Conservation (phyloP, 2,329 filamentous ascomycete genomes). For the Claviceps cyperi region DNA sequence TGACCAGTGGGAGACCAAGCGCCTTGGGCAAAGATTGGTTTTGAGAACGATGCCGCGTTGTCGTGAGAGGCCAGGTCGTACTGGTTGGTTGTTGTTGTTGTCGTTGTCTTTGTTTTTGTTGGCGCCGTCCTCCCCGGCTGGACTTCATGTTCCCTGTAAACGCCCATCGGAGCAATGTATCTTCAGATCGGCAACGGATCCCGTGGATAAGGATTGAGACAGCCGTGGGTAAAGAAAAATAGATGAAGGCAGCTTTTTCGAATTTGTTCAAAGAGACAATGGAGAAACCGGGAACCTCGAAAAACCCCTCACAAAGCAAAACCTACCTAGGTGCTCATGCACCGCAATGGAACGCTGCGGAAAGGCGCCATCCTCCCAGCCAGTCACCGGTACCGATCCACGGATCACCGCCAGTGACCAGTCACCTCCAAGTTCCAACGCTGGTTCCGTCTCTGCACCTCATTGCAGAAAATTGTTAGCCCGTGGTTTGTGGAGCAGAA, state of each 20-base stretch:
- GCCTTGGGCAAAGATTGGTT: neutral
- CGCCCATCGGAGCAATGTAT: neutral
- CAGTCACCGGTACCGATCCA: neutral
- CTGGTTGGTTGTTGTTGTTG: neutral
- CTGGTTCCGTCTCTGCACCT: too few relatives aligned
- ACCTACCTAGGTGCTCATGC: neutral
- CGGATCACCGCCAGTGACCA: neutral
- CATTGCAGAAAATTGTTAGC: too few relatives aligned
- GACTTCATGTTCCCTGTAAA: neutral
- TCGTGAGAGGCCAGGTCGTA: neutral
- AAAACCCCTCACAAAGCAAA: neutral
- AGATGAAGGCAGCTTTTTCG: neutral
- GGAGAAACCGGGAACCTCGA: neutral
- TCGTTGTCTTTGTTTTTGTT: neutral
- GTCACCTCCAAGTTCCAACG: too few relatives aligned
- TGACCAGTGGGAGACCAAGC: neutral
- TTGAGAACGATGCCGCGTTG: slow-evolving; percentile 1
- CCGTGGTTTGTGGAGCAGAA: too few relatives aligned
- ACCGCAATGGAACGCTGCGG: neutral
- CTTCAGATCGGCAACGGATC: too few relatives aligned
- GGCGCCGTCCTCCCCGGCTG: neutral
- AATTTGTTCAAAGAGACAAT: neutral
- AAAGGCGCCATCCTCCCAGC: neutral
- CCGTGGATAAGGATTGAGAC: too few relatives aligned
- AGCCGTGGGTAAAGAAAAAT: neutral